Evolutionary conservation across 352 stramenopile genomes (phyloP), one percentile per base, ranked within the genome.

Genomic region (Lagenidium sp.): DNA sequence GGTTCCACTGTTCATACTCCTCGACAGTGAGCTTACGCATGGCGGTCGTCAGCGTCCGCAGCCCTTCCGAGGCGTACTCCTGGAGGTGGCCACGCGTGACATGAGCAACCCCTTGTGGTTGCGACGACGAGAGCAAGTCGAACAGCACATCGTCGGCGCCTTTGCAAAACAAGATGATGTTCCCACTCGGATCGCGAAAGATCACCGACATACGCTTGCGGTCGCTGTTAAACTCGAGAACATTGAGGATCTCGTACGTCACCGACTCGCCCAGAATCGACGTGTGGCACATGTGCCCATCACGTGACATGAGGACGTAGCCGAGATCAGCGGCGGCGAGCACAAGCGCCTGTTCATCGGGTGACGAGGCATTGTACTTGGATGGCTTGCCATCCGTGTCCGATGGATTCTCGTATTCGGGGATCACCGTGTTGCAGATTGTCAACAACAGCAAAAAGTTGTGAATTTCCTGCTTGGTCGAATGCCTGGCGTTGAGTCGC

Each of bases 121-220:
- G 65, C 0, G 53, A 68, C 39, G 72, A 77, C 4, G 69, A 77
- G 10, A 86, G 52, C 26, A 82, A 46, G 44, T 89, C 66, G 23
- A 95, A 88, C 37, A 92, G 66, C 0, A 91, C 56, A 28, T 90
- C 80, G 46, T 94, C 82, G 2, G 82, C 82, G 5, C 74, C 65
- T 40, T 94, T 93, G 55, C 83, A 95, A 44, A 89, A 89, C 15
- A 95, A 55, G 12, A 77, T 57, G 11, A 95, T 74, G 36, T 61
- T 63, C 16, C 72, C 81, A 26, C 84, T 71, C 0, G 68, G 68
- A 22, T 88, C 68, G 21, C 91, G 74, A 22, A 98, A 83, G 25
- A 99, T 69, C 26, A 99, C 87, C 16, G 91, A 98, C 96, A 99
- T 99, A 44, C 97, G 71, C 65, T 99, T 99, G 11, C 97, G 73